Percentiles rank a stretch among this genome's conserved stretches.
Evolutionary conservation across 495 filamentous ascomycete genomes (phyloP).

Genomic region (Podospora conica): DNA sequence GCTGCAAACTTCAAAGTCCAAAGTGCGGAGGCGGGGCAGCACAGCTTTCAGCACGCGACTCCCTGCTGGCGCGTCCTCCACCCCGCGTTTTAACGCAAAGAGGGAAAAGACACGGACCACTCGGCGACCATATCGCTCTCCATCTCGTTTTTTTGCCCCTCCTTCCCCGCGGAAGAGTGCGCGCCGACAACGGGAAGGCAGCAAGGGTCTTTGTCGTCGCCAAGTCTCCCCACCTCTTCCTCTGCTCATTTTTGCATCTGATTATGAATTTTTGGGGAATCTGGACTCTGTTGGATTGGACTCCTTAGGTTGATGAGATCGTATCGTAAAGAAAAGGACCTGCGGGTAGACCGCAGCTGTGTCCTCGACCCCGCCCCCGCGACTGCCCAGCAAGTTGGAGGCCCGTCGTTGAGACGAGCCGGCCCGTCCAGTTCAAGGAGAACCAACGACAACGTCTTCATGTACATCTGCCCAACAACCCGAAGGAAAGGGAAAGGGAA

Average conservation of each 20-base stretch:
- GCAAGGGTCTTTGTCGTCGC: neutral
- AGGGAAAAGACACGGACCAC: neutral
- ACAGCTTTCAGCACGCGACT: neutral
- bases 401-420: constrained; percentile 9
- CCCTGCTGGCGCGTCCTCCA: neutral
- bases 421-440: neutral
- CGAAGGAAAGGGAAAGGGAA: constrained; percentile 10
- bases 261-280: neutral
- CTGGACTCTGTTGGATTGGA: neutral
- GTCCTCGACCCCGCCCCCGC: neutral
- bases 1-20: too few species aligned
- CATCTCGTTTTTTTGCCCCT: neutral
- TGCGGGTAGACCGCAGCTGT: neutral
- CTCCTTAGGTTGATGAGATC: too few species aligned
- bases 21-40: neutral
- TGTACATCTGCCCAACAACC: constrained; percentile 21
- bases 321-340: neutral
- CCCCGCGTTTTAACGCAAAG: neutral
- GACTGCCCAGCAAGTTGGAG: constrained; percentile 8
- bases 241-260: neutral
- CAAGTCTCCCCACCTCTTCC: neutral
- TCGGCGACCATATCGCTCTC: neutral
- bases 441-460: constrained; percentile 15
- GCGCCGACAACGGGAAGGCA: neutral
- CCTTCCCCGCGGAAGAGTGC: neutral